Evolutionary conservation across 2,329 filamentous ascomycete species (phyloP).

Genomic region (Calycina herbarum): DNA sequence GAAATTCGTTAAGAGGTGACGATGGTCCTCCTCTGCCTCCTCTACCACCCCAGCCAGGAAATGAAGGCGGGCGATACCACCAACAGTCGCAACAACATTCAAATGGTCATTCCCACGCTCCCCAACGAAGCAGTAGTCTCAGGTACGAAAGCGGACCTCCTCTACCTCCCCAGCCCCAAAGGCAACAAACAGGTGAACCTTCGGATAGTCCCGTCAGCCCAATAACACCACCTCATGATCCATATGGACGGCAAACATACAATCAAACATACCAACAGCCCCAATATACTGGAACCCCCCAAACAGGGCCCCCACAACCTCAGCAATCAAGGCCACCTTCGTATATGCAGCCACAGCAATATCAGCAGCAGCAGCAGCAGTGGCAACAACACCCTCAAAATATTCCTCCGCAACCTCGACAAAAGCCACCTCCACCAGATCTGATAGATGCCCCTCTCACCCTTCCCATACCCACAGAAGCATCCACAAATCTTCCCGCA

Average conservation of each 20-base stretch:
- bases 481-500: constrained; percentile 54
- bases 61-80: constrained; percentile 27
- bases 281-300: constrained; percentile 17
- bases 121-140: constrained; percentile 37
- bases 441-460: constrained; percentile 55
- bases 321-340: constrained; percentile 25
- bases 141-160: constrained; percentile 34
- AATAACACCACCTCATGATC: constrained; percentile 29
- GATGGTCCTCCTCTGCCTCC: constrained; percentile 38
- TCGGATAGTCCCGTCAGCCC: constrained; percentile 34
- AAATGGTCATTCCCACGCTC: constrained; percentile 28
- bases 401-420: constrained; percentile 39
- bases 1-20: constrained; percentile 25
- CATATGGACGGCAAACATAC: constrained; percentile 23
- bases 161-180: constrained; percentile 35
- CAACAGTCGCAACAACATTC: constrained; percentile 22
- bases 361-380: constrained; percentile 30
- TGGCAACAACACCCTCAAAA: constrained; percentile 36
- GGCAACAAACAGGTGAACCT: constrained; percentile 27
- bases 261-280: constrained; percentile 23
- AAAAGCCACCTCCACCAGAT: constrained; percentile 45
- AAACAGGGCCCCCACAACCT: constrained; percentile 20
- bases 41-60: constrained; percentile 29
- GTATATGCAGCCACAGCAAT: constrained; percentile 25
- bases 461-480: constrained; percentile 47